Percentiles rank a stretch among this genome's conserved stretches.
These are phyloP conservation scores for Anethum foeniculum DNA, from an alignment of 140 eudicot species.

Conservation along the genomic window DNA sequence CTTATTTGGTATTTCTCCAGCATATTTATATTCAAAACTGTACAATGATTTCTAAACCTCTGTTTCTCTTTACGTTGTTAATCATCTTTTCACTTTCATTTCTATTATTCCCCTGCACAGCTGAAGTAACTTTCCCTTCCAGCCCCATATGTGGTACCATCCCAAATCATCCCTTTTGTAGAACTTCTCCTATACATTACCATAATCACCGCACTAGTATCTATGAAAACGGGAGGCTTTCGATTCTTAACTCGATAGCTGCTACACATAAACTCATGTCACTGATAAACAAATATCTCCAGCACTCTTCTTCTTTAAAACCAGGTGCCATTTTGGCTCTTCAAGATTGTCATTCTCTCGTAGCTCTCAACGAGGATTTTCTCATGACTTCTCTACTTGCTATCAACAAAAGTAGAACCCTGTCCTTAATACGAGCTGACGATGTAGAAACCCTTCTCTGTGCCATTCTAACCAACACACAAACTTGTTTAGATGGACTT, in stretches of 20 bases:
- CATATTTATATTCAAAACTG: neutral
- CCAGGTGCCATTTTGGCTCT: conserved; percentile 34
- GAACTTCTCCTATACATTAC: conserved; percentile 29
- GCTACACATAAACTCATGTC: conserved; percentile 39
- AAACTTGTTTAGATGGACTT: conserved; percentile 68
- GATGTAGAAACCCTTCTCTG: conserved; percentile 65
- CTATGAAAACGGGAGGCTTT: conserved; percentile 55
- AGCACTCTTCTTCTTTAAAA: conserved; percentile 30
- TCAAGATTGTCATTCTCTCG: conserved; percentile 11
- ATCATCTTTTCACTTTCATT: neutral
- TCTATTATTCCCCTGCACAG: conserved; percentile 13
- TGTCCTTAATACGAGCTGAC: conserved; percentile 30
- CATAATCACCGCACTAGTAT: conserved; percentile 39
- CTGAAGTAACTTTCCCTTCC: conserved; percentile 4
- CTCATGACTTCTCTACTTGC: conserved; percentile 10
- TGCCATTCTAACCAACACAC: conserved; percentile 61
- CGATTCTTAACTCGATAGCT: conserved; percentile 53
- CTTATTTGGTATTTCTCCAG: neutral
- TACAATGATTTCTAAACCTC: conserved; percentile 1
- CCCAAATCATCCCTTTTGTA: conserved; percentile 56
- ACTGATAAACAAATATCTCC: conserved; percentile 43
- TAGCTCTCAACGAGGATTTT: conserved; percentile 1
- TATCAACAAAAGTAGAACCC: conserved; percentile 30
- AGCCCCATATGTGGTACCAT: conserved; percentile 44
- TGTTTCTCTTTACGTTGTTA: neutral